A percentile compares a stretch with the other conserved stretches of the same genome.
Conservation (phyloP, 352 stramenopile genomes). For the Phytophthora ohioensis region DNA sequence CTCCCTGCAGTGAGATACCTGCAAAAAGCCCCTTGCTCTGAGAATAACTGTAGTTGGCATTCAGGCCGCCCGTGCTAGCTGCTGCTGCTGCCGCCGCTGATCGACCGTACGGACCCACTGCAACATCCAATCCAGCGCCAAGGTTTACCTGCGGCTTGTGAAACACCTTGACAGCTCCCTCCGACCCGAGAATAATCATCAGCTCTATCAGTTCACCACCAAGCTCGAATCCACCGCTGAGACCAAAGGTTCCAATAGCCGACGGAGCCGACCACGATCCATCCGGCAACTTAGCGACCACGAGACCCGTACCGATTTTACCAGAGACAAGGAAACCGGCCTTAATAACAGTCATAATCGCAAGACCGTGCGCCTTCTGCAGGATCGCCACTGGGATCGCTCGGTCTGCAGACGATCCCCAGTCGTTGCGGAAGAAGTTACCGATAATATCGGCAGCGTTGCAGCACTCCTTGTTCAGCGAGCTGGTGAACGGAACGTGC, state of each 20-base stretch:
- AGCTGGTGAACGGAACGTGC: constrained; percentile 55
- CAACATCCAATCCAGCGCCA: constrained; percentile 86
- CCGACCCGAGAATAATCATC: constrained; percentile 92
- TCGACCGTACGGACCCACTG: constrained; percentile 85
- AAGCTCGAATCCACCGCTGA: constrained; percentile 86
- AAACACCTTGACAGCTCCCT: constrained; percentile 88
- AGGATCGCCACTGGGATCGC: constrained; percentile 59
- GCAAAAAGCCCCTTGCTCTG: constrained; percentile 93
- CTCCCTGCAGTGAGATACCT: constrained; percentile 90
- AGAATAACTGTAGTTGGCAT: constrained; percentile 94
- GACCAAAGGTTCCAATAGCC: constrained; percentile 89
- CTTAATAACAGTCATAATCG: constrained; percentile 63
- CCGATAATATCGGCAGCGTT: constrained; percentile 70
- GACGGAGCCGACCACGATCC: constrained; percentile 92
- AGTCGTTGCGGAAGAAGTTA: constrained; percentile 72
- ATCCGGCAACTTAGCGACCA: constrained; percentile 80
- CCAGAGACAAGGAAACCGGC: constrained; percentile 67
- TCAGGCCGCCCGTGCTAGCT: constrained; percentile 61
- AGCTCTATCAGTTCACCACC: constrained; percentile 92
- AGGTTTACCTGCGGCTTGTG: constrained; percentile 87
- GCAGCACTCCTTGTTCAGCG: constrained; percentile 61
- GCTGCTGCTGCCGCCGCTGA: constrained; percentile 75
- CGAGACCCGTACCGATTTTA: constrained; percentile 76
- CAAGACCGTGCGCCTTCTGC: constrained; percentile 61
- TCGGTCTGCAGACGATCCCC: constrained; percentile 54